Evolutionary conservation across 495 filamentous ascomycete genomes (phyloP).

Genomic region (Aspergillus mulundensis): DNA sequence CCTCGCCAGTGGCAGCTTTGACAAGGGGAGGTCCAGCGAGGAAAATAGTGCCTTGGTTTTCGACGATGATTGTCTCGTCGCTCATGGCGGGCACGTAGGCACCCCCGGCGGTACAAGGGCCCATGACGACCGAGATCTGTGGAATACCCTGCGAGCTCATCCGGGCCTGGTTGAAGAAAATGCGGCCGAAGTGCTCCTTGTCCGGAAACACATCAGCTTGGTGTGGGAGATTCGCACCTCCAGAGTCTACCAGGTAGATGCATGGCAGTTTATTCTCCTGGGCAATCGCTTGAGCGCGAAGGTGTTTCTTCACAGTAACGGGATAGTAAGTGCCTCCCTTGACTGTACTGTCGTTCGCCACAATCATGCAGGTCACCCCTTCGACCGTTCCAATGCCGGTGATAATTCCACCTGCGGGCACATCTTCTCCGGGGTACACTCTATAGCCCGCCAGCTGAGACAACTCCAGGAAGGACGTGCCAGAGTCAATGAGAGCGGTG

Average conservation of each 20-base stretch:
- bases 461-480: conserved; percentile 87
- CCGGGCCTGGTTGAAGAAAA: conserved; percentile 98
- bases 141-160: conserved; percentile 79
- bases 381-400: conserved; percentile 88
- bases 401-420: conserved; percentile 84
- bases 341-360: conserved; percentile 96
- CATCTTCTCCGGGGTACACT: conserved; percentile 82
- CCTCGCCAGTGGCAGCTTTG: conserved; percentile 94
- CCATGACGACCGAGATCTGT: conserved; percentile 95
- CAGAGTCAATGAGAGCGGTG: conserved; percentile 80
- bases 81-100: conserved; percentile 97
- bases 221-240: conserved; percentile 92
- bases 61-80: conserved; percentile 94
- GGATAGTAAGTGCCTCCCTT: conserved; percentile 99
- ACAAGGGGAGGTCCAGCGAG: conserved; percentile 92
- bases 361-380: conserved; percentile 88
- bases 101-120: conserved; percentile 92
- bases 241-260: conserved; percentile 95
- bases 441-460: conserved; percentile 83
- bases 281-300: conserved; percentile 87
- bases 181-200: conserved; percentile 90
- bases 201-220: conserved; percentile 98
- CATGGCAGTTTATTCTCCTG: conserved; percentile 83
- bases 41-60: conserved; percentile 93
- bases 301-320: conserved; percentile 96